These are phyloP conservation scores for Tricladium varicosporioides DNA, from an alignment of 2,329 filamentous ascomycete genomes.

Conservation along the genomic window DNA sequence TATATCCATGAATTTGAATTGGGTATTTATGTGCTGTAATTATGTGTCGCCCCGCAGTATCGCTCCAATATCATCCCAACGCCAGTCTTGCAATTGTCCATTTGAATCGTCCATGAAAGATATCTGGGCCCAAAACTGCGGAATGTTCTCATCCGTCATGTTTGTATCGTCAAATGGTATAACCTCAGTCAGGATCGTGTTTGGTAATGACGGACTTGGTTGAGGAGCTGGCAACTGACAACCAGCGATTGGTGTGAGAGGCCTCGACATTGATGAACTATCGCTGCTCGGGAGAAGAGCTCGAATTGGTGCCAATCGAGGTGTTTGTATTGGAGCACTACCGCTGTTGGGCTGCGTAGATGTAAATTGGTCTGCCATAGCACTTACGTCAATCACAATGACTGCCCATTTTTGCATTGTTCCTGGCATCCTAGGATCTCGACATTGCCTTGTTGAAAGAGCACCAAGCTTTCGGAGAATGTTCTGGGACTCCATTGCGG, in stretches of 20 bases:
- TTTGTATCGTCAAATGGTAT: background rate
- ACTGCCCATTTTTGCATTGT: conserved; percentile 38
- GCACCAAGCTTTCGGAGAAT: conserved; percentile 37
- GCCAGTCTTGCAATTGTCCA: conserved; percentile 11
- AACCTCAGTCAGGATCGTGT: background rate
- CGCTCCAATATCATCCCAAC: conserved; percentile 12
- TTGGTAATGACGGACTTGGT: background rate
- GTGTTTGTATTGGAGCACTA: background rate
- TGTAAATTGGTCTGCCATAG: conserved; percentile 19
- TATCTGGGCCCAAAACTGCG: conserved; percentile 11
- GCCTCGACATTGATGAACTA: too few species aligned
- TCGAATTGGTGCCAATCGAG: background rate
- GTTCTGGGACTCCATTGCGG: conserved; percentile 32
- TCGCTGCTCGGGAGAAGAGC: background rate
- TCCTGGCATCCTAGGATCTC: conserved; percentile 37
- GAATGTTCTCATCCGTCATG: background rate
- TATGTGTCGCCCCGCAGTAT: conserved; percentile 5
- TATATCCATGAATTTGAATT: background rate
- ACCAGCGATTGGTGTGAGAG: too few species aligned
- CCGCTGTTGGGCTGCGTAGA: background rate
- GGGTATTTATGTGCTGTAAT: background rate
- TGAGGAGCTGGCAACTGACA: background rate
- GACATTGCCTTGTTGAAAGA: conserved; percentile 32
- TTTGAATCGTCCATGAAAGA: conserved; percentile 10
- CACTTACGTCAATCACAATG: conserved; percentile 36